A percentile compares a stretch with the other conserved stretches of the same genome.
These are phyloP conservation scores for Diaporthe citri DNA, from an alignment of 2,329 filamentous ascomycete genomes.

Conservation along the genomic window DNA sequence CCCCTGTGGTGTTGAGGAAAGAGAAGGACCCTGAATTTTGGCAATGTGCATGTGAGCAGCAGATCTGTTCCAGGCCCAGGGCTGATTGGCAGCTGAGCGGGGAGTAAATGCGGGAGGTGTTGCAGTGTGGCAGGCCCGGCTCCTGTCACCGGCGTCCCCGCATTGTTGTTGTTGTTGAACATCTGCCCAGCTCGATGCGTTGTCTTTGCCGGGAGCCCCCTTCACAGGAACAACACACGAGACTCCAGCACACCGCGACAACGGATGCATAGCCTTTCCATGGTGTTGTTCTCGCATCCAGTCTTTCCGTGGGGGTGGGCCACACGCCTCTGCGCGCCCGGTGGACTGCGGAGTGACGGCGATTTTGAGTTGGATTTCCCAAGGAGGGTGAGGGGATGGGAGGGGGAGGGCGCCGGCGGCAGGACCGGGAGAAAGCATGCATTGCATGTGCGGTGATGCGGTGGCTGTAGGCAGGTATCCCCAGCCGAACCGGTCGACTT, in stretches of 20 bases:
- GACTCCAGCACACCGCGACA: conserved; percentile 10
- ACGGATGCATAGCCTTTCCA: not conserved
- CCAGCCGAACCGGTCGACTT: conserved; percentile 12
- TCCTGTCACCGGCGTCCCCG: conserved; percentile 25
- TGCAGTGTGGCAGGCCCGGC: conserved; percentile 30
- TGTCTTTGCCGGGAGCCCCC: conserved; percentile 2
- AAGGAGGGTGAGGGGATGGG: not conserved
- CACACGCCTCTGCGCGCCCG: too few relatives aligned
- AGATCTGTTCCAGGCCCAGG: conserved; percentile 33
- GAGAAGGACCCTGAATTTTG: conserved; percentile 27
- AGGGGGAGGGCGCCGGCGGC: not conserved
- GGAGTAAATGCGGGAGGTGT: not conserved
- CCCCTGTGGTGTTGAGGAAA: conserved; percentile 13
- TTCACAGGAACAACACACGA: conserved; percentile 16
- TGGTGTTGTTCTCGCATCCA: conserved; percentile 3
- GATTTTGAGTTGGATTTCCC: not conserved
- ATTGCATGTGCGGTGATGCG: conserved; percentile 6
- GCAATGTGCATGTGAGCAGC: conserved; percentile 35
- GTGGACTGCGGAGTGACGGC: not conserved
- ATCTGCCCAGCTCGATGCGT: conserved; percentile 9
- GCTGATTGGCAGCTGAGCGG: conserved; percentile 22
- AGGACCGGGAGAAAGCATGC: not conserved
- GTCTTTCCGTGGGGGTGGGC: not conserved
- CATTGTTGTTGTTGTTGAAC: not conserved
- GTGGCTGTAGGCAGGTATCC: conserved; percentile 1